These are phyloP conservation scores for Bruguiera gymnorhiza DNA, from an alignment of 345 rosid genomes.

Conservation along the genomic window DNA sequence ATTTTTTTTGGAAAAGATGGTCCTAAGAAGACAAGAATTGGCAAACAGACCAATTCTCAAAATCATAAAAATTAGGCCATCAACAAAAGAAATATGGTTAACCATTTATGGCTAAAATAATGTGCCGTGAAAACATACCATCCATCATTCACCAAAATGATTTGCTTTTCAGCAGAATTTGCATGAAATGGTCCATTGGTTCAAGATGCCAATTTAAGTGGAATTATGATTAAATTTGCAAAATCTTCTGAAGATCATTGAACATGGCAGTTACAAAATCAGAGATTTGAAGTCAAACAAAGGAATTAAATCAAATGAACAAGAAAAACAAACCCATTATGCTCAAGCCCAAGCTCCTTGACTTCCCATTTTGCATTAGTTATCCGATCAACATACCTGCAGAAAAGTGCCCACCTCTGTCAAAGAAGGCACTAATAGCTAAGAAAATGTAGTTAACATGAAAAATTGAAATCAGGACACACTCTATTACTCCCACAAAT, in stretches of 20 bases:
- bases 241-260: too few relatives aligned
- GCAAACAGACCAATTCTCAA: not conserved
- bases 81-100: not conserved
- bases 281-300: not conserved
- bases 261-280: not conserved
- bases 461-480: not conserved
- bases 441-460: not conserved
- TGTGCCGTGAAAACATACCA: too few relatives aligned
- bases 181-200: too few relatives aligned
- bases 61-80: not conserved
- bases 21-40: not conserved
- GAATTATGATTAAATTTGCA: too few relatives aligned
- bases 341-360: slow-evolving; percentile 96
- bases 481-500: too few relatives aligned
- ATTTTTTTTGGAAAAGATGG: not conserved
- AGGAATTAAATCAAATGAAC: not conserved
- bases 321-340: slow-evolving; percentile 79
- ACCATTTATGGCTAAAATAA: not conserved
- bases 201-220: too few relatives aligned
- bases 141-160: too few relatives aligned
- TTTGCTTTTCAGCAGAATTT: too few relatives aligned
- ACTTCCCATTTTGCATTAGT: slow-evolving; percentile 95
- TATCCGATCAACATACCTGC: slow-evolving; percentile 89
- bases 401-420: slow-evolving; percentile 13
- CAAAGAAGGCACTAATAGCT: not conserved